phyloP scores from a whole-genome alignment of 2,329 filamentous ascomycete genomes.

The Rutstroemia sp. region DNA sequence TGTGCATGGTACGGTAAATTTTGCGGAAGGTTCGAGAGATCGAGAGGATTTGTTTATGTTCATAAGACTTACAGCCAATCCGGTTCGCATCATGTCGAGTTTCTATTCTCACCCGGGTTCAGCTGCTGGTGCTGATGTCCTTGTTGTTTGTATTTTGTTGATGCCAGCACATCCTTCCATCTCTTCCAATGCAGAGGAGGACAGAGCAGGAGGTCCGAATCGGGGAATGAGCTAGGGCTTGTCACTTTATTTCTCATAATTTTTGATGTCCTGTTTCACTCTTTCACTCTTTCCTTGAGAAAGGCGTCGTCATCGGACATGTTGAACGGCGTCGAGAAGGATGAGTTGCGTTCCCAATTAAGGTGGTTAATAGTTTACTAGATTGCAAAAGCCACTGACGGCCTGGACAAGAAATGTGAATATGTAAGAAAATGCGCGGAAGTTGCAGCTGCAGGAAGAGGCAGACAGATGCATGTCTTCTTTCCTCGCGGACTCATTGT shows the following conservation, averaged over 20 bases:
- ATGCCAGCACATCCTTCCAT: slow-evolving; percentile 11
- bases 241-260: neutral
- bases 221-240: neutral
- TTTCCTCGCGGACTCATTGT: neutral
- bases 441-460: neutral
- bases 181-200: slow-evolving; percentile 3
- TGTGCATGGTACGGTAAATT: slow-evolving; percentile 7
- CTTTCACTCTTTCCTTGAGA: neutral
- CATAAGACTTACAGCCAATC: slow-evolving; percentile 9
- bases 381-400: neutral
- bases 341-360: neutral
- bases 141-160: slow-evolving; percentile 6
- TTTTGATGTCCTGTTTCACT: neutral
- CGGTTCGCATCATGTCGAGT: slow-evolving; percentile 2
- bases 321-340: neutral
- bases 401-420: no score
- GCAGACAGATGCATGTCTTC: neutral
- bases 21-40: neutral
- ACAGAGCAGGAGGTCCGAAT: slow-evolving; percentile 1
- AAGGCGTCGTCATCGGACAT: neutral
- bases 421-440: no score
- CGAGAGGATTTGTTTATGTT: slow-evolving; percentile 1
- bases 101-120: slow-evolving; percentile 7
- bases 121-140: slow-evolving; percentile 4
- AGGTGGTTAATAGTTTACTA: neutral